These are phyloP conservation scores for Pichia sp. DNA, from an alignment of 1,139 yeast species.

Conservation along the genomic window DNA sequence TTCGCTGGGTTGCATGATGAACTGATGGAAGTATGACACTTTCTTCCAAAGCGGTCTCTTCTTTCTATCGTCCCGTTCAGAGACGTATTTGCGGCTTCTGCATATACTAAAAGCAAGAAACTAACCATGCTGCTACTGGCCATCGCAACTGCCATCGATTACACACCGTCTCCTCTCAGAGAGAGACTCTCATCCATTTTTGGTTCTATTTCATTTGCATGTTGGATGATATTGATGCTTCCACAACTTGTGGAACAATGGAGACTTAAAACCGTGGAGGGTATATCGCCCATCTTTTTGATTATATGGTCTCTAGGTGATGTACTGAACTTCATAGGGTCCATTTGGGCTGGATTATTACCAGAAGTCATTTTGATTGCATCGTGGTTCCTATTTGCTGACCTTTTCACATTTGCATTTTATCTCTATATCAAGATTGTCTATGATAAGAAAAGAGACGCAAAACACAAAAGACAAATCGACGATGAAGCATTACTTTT, in stretches of 20 bases:
- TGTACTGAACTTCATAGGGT: slow-evolving; percentile 57
- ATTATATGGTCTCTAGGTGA: slow-evolving; percentile 73
- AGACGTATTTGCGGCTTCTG: too few species aligned
- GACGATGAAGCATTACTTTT: slow-evolving; percentile 21
- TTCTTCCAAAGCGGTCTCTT: too few species aligned
- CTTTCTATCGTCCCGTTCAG: too few species aligned
- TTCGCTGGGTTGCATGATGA: too few species aligned
- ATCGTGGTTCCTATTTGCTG: slow-evolving; percentile 69
- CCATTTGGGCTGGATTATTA: slow-evolving; percentile 63
- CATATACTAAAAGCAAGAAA: too few species aligned
- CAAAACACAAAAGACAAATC: slow-evolving; percentile 1
- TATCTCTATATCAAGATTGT: slow-evolving; percentile 49
- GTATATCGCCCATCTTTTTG: slow-evolving; percentile 65
- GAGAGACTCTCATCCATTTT: slow-evolving; percentile 50
- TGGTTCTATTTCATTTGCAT: slow-evolving; percentile 64
- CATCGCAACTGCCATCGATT: neutral
- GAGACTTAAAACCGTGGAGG: slow-evolving; percentile 72
- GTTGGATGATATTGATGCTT: slow-evolving; percentile 74
- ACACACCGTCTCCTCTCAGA: slow-evolving; percentile 23
- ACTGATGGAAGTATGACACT: too few species aligned
- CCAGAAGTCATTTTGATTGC: slow-evolving; percentile 69
- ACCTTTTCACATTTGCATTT: slow-evolving; percentile 52
- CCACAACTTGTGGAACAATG: slow-evolving; percentile 83
- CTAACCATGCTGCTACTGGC: neutral
- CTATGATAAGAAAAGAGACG: slow-evolving; percentile 32